Evolutionary conservation across 768 basidiomycete species (phyloP).

Genomic region (Scleroderma citrinum): DNA sequence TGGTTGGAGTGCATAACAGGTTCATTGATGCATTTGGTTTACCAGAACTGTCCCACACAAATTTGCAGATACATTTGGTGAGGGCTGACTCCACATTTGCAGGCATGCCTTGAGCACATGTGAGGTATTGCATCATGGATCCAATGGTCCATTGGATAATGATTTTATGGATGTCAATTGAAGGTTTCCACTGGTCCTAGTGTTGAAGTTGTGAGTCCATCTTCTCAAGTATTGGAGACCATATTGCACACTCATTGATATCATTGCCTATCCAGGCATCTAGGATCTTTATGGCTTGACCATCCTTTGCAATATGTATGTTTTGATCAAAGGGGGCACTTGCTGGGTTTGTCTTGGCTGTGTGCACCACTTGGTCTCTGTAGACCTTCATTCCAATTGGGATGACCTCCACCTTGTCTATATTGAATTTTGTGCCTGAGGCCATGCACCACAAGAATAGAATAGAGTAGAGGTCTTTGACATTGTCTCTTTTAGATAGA

Average conservation of each 20-base stretch:
- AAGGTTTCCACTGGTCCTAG: conserved; percentile 13
- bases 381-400: not conserved
- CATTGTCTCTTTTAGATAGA: conserved; percentile 12
- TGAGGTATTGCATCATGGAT: conserved; percentile 25
- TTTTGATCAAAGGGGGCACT: not conserved
- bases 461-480: conserved; percentile 17
- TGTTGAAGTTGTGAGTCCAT: conserved; percentile 3
- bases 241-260: conserved; percentile 3
- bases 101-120: conserved; percentile 28
- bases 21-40: not conserved
- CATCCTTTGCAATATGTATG: conserved; percentile 7
- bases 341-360: not conserved
- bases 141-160: conserved; percentile 16
- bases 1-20: not conserved
- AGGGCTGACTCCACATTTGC: conserved; percentile 7
- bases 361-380: not conserved
- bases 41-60: conserved; percentile 9
- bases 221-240: conserved; percentile 15
- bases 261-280: conserved; percentile 23
- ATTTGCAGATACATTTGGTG: conserved; percentile 6
- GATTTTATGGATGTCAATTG: conserved; percentile 5
- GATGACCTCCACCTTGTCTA: not conserved
- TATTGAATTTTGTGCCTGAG: not conserved
- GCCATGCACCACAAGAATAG: conserved; percentile 32
- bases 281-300: conserved; percentile 6